phyloP scores from a whole-genome alignment of 768 basidiomycete species.

The Psilocybe cyanescens region DNA sequence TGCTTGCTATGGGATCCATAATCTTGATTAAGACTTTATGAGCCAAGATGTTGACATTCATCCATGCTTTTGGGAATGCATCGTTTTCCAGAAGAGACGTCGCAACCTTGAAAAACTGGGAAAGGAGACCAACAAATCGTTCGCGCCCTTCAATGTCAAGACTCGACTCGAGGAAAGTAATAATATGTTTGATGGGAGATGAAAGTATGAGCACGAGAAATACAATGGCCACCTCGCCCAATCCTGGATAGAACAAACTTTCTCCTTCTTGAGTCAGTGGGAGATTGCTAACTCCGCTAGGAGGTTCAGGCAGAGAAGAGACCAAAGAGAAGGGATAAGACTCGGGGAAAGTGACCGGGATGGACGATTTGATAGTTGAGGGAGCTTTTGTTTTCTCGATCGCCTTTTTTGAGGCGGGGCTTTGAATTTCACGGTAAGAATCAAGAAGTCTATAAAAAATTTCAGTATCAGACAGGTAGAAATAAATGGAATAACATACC shows the following conservation, averaged over 20 bases:
- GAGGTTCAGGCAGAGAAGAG: constrained; percentile 62
- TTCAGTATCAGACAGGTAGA: not conserved
- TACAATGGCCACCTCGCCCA: constrained; percentile 87
- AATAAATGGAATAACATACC: constrained; percentile 43
- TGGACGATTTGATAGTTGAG: constrained; percentile 55
- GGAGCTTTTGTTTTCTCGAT: constrained; percentile 70
- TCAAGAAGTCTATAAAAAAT: constrained; percentile 69
- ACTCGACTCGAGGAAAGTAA: constrained; percentile 76
- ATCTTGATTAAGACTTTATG: constrained; percentile 90
- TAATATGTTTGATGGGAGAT: constrained; percentile 77
- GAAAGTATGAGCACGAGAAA: constrained; percentile 81
- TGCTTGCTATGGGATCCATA: constrained; percentile 77
- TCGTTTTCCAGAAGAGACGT: constrained; percentile 84
- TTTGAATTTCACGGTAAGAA: constrained; percentile 85
- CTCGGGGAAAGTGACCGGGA: constrained; percentile 89
- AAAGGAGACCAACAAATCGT: constrained; percentile 70
- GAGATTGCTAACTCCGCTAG: constrained; percentile 44
- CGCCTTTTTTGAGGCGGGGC: constrained; percentile 62
- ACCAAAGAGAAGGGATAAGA: constrained; percentile 91
- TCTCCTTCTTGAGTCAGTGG: constrained; percentile 49
- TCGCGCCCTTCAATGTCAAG: constrained; percentile 91
- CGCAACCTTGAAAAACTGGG: constrained; percentile 80
- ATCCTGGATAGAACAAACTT: constrained; percentile 66
- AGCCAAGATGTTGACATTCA: constrained; percentile 87
- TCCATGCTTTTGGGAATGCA: constrained; percentile 89